Percentiles rank a stretch among this genome's conserved stretches.
Conservation (phyloP, 768 basidiomycete genomes). For the Pluteus cervinus region DNA sequence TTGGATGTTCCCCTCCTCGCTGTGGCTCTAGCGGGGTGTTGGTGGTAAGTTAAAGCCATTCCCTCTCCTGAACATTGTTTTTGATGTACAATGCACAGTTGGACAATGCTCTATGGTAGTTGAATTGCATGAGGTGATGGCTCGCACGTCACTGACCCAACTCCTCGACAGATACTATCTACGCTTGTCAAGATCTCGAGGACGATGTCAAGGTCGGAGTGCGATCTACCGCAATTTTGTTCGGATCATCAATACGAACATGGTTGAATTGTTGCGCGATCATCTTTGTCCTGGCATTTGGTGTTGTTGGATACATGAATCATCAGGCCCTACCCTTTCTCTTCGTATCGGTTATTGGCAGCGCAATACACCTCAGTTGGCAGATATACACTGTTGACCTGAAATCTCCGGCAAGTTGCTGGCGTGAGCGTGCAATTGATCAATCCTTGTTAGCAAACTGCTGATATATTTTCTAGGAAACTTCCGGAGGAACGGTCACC, state of each 20-base stretch:
- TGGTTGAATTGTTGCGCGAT: conserved; percentile 48
- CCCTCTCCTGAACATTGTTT: conserved; percentile 3
- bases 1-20: conserved; percentile 26
- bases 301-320: conserved; percentile 48
- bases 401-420: conserved; percentile 38
- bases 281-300: conserved; percentile 45
- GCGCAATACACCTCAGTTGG: conserved; percentile 37
- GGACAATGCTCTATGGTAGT: conserved; percentile 45
- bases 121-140: background rate
- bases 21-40: conserved; percentile 33
- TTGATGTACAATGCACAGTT: conserved; percentile 19
- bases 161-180: conserved; percentile 47
- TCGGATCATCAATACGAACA: conserved; percentile 52
- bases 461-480: conserved; percentile 23
- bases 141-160: background rate
- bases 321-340: conserved; percentile 44
- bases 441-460: background rate
- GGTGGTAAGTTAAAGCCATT: conserved; percentile 31
- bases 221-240: conserved; percentile 70
- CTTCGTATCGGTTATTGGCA: conserved; percentile 38
- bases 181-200: conserved; percentile 73
- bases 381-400: conserved; percentile 40
- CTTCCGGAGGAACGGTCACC: conserved; percentile 39
- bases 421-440: conserved; percentile 26
- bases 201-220: conserved; percentile 73